Percentiles rank a stretch among this genome's conserved stretches.
Evolutionary conservation across 352 stramenopile species (phyloP).

Genomic region (Plasmopara muralis): DNA sequence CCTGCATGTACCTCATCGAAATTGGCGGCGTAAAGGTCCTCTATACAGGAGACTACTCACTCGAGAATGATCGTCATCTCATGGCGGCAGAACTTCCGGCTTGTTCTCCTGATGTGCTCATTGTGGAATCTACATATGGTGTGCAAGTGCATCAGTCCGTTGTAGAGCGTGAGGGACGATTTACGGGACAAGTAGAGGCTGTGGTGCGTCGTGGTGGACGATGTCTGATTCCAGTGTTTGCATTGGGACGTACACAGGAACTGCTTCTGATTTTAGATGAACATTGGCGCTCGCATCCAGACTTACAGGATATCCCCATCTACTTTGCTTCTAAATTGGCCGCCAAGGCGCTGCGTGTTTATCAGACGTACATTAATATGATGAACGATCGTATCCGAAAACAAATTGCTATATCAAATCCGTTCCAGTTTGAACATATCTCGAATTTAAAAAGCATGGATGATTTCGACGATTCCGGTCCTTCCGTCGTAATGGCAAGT

Average conservation of each 20-base stretch:
- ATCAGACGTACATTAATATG: constrained; percentile 99
- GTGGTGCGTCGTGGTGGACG: constrained; percentile 94
- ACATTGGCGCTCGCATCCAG: constrained; percentile 94
- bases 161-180: constrained; percentile 94
- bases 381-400: constrained; percentile 98
- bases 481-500: constrained; percentile 98
- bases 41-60: constrained; percentile 98
- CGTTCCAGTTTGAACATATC: constrained; percentile 97
- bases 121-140: constrained; percentile 98
- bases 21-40: constrained; percentile 96
- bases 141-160: constrained; percentile 95
- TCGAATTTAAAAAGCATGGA: constrained; percentile 96
- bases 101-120: constrained; percentile 95
- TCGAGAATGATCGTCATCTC: constrained; percentile 98
- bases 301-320: constrained; percentile 96
- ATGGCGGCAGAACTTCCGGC: constrained; percentile 87
- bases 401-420: constrained; percentile 97
- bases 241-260: constrained; percentile 97
- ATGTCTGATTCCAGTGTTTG: constrained; percentile 98
- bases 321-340: constrained; percentile 98
- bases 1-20: constrained; percentile 99
- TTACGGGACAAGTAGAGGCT: constrained; percentile 94
- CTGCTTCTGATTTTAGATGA: constrained; percentile 99
- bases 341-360: constrained; percentile 94
- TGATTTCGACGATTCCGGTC: constrained; percentile 95